Evolutionary conservation across 805 yeast genomes (phyloP).

Genomic region (Candida wancherniae): DNA sequence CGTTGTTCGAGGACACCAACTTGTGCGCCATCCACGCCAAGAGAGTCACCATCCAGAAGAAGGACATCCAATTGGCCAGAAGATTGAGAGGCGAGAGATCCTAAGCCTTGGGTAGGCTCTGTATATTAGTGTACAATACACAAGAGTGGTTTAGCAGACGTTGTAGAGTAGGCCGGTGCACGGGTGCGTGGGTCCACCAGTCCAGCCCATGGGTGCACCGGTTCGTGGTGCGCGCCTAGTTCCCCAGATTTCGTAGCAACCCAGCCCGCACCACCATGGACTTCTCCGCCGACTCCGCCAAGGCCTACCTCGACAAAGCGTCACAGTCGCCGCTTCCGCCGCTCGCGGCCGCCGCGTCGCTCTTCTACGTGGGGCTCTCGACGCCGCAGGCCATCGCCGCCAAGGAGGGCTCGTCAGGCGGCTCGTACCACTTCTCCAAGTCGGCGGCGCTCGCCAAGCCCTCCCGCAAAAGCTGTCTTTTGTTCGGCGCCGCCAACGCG

Average conservation of each 20-base stretch:
- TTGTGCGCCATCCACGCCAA: constrained; percentile 98
- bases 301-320: constrained; percentile 12
- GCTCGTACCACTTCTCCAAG: constrained; percentile 18
- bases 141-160: constrained; percentile 1
- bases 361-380: constrained; percentile 12
- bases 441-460: constrained; percentile 25
- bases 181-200: too few species aligned
- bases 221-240: constrained; percentile 4
- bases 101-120: constrained; percentile 27
- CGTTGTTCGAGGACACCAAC: constrained; percentile 95
- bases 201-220: too few species aligned
- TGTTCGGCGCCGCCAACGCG: constrained; percentile 60
- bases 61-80: constrained; percentile 96
- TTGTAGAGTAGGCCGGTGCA: neutral
- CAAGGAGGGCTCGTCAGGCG: constrained; percentile 18
- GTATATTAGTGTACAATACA: constrained; percentile 19
- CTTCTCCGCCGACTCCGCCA: constrained; percentile 7
- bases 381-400: constrained; percentile 11
- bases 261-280: constrained; percentile 6
- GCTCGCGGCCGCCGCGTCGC: constrained; percentile 11
- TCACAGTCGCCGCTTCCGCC: constrained; percentile 18
- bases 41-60: constrained; percentile 98
- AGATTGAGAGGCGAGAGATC: constrained; percentile 97
- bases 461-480: constrained; percentile 38
- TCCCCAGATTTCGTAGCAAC: neutral